Percentiles rank a stretch among this genome's conserved stretches.
Conservation (phyloP, 169 alveolate genomes). For the Eimeria falciformis region DNA sequence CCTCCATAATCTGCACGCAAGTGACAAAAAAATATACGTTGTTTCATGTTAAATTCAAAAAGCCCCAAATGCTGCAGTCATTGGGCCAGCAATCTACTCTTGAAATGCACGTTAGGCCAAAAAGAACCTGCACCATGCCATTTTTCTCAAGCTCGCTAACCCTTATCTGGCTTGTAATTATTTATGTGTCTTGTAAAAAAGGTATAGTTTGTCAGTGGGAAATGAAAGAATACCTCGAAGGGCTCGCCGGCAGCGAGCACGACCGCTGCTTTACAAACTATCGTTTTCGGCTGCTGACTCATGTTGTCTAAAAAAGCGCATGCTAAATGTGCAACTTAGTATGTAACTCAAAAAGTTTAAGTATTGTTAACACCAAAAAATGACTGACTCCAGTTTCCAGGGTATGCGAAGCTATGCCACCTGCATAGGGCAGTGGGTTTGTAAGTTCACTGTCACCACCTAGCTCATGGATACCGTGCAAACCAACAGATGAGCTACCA, state of each 20-base stretch:
- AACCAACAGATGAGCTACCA: too few species aligned
- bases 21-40: background rate
- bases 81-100: background rate
- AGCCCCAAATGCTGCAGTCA: background rate
- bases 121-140: background rate
- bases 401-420: too few species aligned
- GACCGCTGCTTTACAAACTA: slow-evolving; percentile 74
- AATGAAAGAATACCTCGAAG: background rate
- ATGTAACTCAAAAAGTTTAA: too few species aligned
- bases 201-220: background rate
- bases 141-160: background rate
- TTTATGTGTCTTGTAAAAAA: background rate
- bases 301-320: background rate
- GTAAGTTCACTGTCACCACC: too few species aligned
- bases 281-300: slow-evolving; percentile 39
- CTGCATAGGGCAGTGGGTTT: too few species aligned
- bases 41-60: background rate
- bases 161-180: background rate
- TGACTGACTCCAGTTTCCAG: too few species aligned
- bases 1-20: slow-evolving; percentile 76
- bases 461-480: too few species aligned
- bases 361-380: too few species aligned
- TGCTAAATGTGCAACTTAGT: too few species aligned
- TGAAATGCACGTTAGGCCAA: background rate
- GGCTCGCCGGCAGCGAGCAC: slow-evolving; percentile 67